Evolutionary conservation across 108 stramenopile genomes (phyloP), one percentile per base, ranked within the genome.

Genomic region (Fragilariopsis cylindrus): DNA sequence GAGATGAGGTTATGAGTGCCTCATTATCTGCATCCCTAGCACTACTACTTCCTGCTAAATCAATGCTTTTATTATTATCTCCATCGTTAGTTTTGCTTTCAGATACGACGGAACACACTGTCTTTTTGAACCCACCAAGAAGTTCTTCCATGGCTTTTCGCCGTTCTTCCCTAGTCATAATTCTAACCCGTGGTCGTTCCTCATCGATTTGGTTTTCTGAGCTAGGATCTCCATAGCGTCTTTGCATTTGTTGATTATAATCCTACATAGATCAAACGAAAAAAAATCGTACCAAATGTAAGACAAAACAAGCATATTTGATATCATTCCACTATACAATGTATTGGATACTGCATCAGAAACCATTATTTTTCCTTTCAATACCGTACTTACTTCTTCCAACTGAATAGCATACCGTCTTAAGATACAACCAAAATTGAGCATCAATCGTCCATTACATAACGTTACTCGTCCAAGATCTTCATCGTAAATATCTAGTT

Each of bases 121-220:
- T 43, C n/a, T 76, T 46, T 43, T 21, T 18, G 4, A 41, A 44
- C 2, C 48, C 18, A 5, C 46, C 55, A 30, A 82, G 68, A n/a
- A 82, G 64, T 16, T 52, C 48, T 50, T 82, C 82, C 64, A 82
- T 67, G 4, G 82, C 82, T 11, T 48, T 58, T 56, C 82, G 72
- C 16, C 82, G 77, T 50, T 82, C 82, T 46, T 72, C 64, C 70
- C 82, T 50, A 8, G 73, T 78, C 82, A 82, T 82, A 8, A 78
- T 54, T 60, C 75, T 47, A 16, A 73, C 55, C 40, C 45, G 48
- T 16, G 47, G 21, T 46, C 40, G 66, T 65, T 63, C 68, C 30
- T 52, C 49, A 39, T 45, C 18, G 21, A 12, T 30, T 43, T 21
- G 53, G 3, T 55, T 71, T 63, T 63, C 62, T 8, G 6, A 8